Conservation (phyloP, 257 asterid species). For the Solanum acaule region DNA sequence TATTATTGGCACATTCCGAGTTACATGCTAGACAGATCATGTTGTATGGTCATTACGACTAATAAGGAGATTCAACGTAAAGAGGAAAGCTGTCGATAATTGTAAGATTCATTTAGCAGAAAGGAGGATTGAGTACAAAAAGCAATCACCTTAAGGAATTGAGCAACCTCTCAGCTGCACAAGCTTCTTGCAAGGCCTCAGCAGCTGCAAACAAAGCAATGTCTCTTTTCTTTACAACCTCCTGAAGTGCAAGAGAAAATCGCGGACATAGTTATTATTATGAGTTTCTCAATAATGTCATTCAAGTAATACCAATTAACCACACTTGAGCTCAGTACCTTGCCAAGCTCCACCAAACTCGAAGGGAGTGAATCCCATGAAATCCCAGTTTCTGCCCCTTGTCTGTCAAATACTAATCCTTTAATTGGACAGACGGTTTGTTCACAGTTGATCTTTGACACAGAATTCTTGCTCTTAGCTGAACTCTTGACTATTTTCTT, state of each 20-base stretch:
- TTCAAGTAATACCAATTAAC: neutral
- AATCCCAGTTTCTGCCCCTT: constrained; percentile 44
- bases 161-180: constrained; percentile 72
- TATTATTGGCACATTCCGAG: neutral
- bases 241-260: constrained; percentile 26
- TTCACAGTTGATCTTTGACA: constrained; percentile 12
- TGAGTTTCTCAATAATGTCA: neutral
- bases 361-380: constrained; percentile 49
- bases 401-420: constrained; percentile 28
- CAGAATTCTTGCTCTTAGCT: constrained; percentile 16
- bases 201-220: constrained; percentile 51
- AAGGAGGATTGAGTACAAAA: neutral
- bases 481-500: constrained; percentile 20
- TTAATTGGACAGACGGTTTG: constrained; percentile 16
- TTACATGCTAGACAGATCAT: neutral
- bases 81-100: neutral
- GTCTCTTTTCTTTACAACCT: constrained; percentile 52
- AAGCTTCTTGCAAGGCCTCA: constrained; percentile 72
- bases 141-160: constrained; percentile 52
- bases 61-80: neutral
- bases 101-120: neutral
- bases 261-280: neutral
- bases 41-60: neutral
- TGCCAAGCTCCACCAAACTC: constrained; percentile 47
- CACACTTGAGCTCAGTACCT: constrained; percentile 26